Evolutionary conservation across 1,284 basidiomycete species (phyloP), one percentile per base, ranked within the genome.

Genomic region (Puccinia novopanici): DNA sequence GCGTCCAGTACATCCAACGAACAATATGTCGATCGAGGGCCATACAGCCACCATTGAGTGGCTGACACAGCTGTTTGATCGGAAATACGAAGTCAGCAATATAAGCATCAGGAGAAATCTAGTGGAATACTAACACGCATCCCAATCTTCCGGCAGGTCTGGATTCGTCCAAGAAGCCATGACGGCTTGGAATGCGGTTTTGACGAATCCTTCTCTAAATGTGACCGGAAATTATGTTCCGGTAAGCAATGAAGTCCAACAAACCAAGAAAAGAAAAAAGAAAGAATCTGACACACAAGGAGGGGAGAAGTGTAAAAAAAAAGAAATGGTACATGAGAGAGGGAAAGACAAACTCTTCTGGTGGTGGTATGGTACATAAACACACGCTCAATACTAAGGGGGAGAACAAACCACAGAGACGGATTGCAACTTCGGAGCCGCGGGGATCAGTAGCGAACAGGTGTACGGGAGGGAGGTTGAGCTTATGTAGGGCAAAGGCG

Each of bases 31-130:
- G 45, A 57, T 17, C 50, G 34, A 30, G 76, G 76, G 22, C 76
- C 76, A 71, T 79, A 79, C 22, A 71, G 65, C 76, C 76, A 79
- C 76, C 76, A 79, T 45, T 71, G 76, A 40, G 76, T 79, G 13
- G 76, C 76, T 34, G 55, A 71, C 19, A 79, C 67, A 48, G 76
- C 76, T 79, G 27, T 57, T n/a, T 34, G 42, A 52, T 40, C 40
- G 45, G 67, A 52, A n/a, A 52, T 42, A 30, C 48, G 5, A 68
- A 68, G 61, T 37, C 15, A 73, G 70, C 37, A 12, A 55, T 40
- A 54, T 22, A 42, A 52, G 34, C 17, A 59, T 24, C 3, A 34
- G 71, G 24, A 22, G 37, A 42, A 67, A 27, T 6, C n/a, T 27
- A 65, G 10, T 37, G 22, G n/a, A 50, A 9, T 22, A 65, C 76